Conservation (phyloP, 208 protist species). For the Acanthamoeba quina region DNA sequence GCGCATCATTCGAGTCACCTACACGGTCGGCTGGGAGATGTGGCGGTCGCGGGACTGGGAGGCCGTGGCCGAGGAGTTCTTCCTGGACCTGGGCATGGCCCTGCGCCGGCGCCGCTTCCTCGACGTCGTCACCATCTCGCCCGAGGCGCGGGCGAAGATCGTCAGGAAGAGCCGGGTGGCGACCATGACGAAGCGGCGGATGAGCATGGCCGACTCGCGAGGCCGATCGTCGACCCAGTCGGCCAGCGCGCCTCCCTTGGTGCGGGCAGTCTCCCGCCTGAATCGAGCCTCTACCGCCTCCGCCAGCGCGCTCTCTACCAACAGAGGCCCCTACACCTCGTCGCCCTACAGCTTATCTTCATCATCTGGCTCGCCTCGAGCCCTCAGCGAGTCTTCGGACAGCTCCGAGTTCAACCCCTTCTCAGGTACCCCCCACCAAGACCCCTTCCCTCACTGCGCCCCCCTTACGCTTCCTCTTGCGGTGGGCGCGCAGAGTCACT, state of each 20-base stretch:
- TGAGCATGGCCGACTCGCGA: background rate
- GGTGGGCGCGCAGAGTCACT: background rate
- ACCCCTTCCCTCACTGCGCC: background rate
- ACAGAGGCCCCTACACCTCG: background rate
- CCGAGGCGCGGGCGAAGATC: background rate
- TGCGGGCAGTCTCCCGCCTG: background rate
- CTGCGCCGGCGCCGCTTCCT: background rate
- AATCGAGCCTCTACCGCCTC: background rate
- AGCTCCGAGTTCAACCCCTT: background rate
- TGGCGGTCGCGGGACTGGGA: constrained; percentile 6
- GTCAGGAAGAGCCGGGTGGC: background rate
- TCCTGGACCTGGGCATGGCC: background rate
- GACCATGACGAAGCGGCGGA: background rate
- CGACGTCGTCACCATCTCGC: background rate
- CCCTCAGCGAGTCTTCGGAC: background rate
- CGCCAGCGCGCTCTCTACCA: too few relatives aligned
- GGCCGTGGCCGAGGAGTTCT: background rate
- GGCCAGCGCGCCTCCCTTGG: too few relatives aligned
- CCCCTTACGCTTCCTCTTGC: background rate
- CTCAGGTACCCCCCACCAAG: background rate
- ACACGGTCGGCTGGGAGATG: background rate
- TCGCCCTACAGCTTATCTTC: background rate
- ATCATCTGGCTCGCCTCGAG: background rate
- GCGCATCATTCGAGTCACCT: background rate
- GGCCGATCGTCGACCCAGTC: too few relatives aligned